Conservation (phyloP, 164 flowering plant species). For the Amborella trichopoda region DNA sequence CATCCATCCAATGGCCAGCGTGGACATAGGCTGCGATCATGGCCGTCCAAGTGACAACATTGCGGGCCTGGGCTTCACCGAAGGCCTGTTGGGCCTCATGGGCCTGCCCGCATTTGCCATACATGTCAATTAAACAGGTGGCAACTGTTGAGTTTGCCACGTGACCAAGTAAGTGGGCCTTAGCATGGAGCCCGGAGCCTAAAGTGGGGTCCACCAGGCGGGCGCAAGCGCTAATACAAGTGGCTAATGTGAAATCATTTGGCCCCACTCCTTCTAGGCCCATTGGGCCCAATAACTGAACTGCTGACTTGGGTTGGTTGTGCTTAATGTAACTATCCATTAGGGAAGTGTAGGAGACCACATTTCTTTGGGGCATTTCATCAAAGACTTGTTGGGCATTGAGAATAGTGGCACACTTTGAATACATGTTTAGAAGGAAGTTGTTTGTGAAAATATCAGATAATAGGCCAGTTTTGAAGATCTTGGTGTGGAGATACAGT, state of each 20-base stretch:
- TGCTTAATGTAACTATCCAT: conserved; percentile 23
- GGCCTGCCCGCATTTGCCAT: conserved; percentile 13
- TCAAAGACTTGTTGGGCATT: conserved; percentile 37
- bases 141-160: conserved; percentile 24
- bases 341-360: conserved; percentile 4
- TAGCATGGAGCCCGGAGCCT: conserved; percentile 38
- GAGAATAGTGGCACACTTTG: conserved; percentile 6
- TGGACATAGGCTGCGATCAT: conserved; percentile 21
- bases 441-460: conserved; percentile 26
- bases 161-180: conserved; percentile 25
- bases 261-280: conserved; percentile 11
- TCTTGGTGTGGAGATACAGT: conserved; percentile 20
- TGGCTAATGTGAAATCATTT: conserved; percentile 41
- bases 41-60: conserved; percentile 25
- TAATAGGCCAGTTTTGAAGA: conserved; percentile 30
- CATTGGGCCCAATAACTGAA: conserved; percentile 29
- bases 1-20: conserved; percentile 7
- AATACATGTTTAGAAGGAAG: conserved; percentile 30
- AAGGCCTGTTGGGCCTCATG: conserved; percentile 11
- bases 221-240: conserved; percentile 40
- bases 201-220: conserved; percentile 19
- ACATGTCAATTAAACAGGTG: conserved; percentile 19
- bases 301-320: conserved; percentile 23
- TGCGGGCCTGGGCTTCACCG: conserved; percentile 8
- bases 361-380: conserved; percentile 32